Percentiles rank a stretch among this genome's conserved stretches.
These are phyloP conservation scores for Pisolithus sp. DNA, from an alignment of 768 basidiomycete species.

Conservation along the genomic window DNA sequence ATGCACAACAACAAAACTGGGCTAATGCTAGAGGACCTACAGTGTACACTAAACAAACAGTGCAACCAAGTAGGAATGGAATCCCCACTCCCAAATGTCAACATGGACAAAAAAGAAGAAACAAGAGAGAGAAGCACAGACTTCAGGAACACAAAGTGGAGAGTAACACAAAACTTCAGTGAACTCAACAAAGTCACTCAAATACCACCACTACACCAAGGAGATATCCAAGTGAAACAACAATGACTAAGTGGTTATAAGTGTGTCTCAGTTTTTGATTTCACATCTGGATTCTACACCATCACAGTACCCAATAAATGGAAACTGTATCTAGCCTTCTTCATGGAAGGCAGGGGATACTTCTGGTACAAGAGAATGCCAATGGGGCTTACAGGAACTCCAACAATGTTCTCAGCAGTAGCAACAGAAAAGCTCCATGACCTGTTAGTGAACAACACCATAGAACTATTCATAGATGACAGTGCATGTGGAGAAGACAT, in stretches of 20 bases:
- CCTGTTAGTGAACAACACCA: too few relatives aligned
- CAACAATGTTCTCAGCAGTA: too few relatives aligned
- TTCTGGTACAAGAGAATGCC: too few relatives aligned
- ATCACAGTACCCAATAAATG: constrained; percentile 9
- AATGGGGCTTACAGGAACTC: too few relatives aligned
- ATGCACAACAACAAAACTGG: too few relatives aligned
- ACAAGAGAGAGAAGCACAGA: too few relatives aligned
- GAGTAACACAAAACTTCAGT: constrained; percentile 13
- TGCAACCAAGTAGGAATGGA: too few relatives aligned
- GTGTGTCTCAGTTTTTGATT: constrained; percentile 15
- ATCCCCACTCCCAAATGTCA: too few relatives aligned
- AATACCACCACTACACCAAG: constrained; percentile 16
- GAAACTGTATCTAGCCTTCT: constrained; percentile 16
- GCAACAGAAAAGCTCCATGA: too few relatives aligned
- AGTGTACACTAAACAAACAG: too few relatives aligned
- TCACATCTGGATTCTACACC: constrained; percentile 20
- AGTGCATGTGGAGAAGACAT: constrained; percentile 15
- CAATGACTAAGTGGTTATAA: constrained; percentile 12
- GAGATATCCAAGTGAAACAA: constrained; percentile 18
- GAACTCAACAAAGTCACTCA: constrained; percentile 16
- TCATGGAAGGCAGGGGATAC: constrained; percentile 4
- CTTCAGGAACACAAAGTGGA: background rate
- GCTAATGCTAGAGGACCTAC: too few relatives aligned
- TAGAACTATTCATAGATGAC: constrained; percentile 13
- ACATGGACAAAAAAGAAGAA: too few relatives aligned